These are phyloP conservation scores for Plantago lanceolata DNA, from an alignment of 305 asterid genomes.

Conservation along the genomic window DNA sequence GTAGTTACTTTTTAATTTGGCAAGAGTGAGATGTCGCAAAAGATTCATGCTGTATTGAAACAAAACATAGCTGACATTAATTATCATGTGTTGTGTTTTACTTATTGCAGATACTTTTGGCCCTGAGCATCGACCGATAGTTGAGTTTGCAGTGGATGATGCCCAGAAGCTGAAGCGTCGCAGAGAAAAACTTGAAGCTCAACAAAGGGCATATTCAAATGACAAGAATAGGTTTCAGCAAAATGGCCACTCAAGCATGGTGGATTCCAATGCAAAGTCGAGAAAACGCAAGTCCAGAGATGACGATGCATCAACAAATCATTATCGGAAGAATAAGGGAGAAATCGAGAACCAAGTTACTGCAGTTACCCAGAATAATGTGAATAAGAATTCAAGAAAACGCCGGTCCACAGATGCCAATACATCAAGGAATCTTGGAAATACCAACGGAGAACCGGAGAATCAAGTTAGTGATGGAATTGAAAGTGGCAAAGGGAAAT, in stretches of 20 bases:
- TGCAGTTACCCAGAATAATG: no score
- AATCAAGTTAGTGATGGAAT: conserved; percentile 26
- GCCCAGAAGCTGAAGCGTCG: conserved; percentile 72
- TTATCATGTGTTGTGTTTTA: conserved; percentile 11
- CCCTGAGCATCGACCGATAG: conserved; percentile 85
- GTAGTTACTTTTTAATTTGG: neutral
- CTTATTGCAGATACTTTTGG: conserved; percentile 61
- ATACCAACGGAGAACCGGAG: conserved; percentile 29
- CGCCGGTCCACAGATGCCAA: no score
- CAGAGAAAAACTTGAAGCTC: conserved; percentile 51
- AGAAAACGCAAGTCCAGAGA: conserved; percentile 53
- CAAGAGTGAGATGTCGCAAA: neutral
- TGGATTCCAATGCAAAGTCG: conserved; percentile 27
- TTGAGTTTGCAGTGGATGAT: conserved; percentile 93
- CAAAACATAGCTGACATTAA: neutral
- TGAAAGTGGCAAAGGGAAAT: conserved; percentile 27
- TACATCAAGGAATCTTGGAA: conserved; percentile 21
- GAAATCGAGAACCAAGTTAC: conserved; percentile 26
- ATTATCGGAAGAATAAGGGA: conserved; percentile 26
- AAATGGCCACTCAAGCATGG: conserved; percentile 24
- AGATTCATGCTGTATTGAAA: neutral
- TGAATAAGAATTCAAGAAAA: no score
- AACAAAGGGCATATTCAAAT: conserved; percentile 34
- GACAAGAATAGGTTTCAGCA: conserved; percentile 25
- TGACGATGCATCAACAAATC: conserved; percentile 29